Base-by-base conservation (phyloP, 257 asterid species). In the Nicotiana otophora region DNA sequence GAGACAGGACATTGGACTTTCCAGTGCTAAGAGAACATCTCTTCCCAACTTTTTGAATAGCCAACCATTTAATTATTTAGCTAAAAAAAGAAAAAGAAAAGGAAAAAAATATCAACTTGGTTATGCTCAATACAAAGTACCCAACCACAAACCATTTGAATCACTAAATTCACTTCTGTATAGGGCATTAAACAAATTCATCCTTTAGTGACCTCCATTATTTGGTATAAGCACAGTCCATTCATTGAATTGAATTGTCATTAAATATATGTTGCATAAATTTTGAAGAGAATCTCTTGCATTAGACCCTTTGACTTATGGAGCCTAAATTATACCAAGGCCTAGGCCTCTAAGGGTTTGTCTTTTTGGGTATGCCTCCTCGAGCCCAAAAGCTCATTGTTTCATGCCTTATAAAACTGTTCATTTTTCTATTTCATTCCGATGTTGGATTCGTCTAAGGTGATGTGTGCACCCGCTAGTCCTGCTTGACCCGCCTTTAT, bases 71-170 rank as follows among this genome's bases (percentile, higher is more conserved):
- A 23, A 23, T 0, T 23, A 28, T 77, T 26, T 74, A 23, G 77
- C 34, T 75, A 80, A 2, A 48, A 48, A 77, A 46, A 36, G 28
- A 69, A 7, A 23, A 75, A 26, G 58, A 53, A 53, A 58, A 3
- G 11, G 7, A 58, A 57, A 66, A 77, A 48, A 9, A 42, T 58
- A 23, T 17, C 31, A 16, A 58, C 16, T 20, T 70, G 77, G 55
- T 34, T 84, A 53, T 70, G 58, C 54, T 75, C 77, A 81, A 76
- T 80, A 68, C 80, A 82, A 79, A 82, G 89, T 68, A 42, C 80
- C 84, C 85, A 81, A 87, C 87, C 64, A 64, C 34, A 65, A 87
- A 84, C 85, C 89, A 87, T 54, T 87, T 84, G 80, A 82, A 84
- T 84, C 83, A 81, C 66, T 46, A 53, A 14, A 12, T 53, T 53